Base-by-base conservation (phyloP, 345 rosid genomes). In the Linum trigynum region DNA sequence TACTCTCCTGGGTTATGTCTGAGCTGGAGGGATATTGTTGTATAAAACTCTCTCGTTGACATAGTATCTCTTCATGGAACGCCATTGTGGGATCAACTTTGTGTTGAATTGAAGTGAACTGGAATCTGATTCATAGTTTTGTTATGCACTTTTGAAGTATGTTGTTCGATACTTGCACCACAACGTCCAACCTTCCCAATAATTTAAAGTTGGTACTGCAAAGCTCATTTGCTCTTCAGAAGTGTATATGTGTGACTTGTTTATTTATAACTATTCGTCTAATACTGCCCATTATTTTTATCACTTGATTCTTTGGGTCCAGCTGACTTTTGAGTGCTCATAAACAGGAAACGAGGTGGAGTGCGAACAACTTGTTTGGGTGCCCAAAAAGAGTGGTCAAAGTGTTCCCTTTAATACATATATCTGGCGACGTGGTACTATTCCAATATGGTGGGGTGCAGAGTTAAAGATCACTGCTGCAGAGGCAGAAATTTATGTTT, bases 401-500 rank as follows among this genome's bases (percentile, higher is more conserved):
- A 84, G 90, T 76, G 68, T 88, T 74, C 92, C 92, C 77, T 94
- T 90, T 71, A 94, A 77, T 70, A 84, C 92, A 23, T 88, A 85
- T 67, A 79, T 88, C 43, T 94, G 97, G 99, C 87, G 97, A 61
- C 87, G 97, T 63, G 99, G 99, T 71, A 90, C 99, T 50, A 90
- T 90, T 55, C 97, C 99, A 15, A 90, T 94, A 39, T 94, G 99
- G 99, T 90, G 99, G 99, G 96, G 99, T 81, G 97, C 99, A 50
- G 97, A 94, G 67, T 67, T 94, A 70, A 94, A 90, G 80, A 77
- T 92, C 41, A 90, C 91, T 38, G 89, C 97, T 38, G 90, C 95
- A 61, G 99, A 94, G 80, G 99, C 99, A 64, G 99, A 90, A 74
- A 94, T 90, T 66, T 88, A 88, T 85, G 92, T 94, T 78, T 82